Conservation (phyloP, 2,329 filamentous ascomycete genomes). For the Nemania diffusa region DNA sequence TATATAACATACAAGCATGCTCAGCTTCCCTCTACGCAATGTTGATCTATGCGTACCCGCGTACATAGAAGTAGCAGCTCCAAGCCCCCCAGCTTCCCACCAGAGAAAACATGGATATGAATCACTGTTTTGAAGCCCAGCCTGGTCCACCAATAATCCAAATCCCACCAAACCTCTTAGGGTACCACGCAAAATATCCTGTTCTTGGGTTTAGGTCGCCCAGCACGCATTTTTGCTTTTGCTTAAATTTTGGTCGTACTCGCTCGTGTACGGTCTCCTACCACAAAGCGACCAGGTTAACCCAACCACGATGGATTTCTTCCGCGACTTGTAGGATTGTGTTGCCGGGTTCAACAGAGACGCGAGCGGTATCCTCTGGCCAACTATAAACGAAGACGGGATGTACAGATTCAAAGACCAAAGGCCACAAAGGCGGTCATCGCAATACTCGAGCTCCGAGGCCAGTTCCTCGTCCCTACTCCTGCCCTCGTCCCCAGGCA, state of each 20-base stretch:
- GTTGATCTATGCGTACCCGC: background rate
- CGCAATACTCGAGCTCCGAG: slow-evolving; percentile 19
- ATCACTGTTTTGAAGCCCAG: background rate
- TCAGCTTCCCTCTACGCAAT: slow-evolving; percentile 1
- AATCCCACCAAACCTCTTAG: background rate
- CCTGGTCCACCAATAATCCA: background rate
- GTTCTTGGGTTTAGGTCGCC: background rate
- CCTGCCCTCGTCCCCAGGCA: background rate
- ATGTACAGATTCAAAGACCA: slow-evolving; percentile 31
- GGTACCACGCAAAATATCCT: background rate
- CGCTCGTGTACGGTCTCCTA: background rate
- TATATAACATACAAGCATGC: background rate
- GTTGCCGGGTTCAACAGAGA: slow-evolving; percentile 30
- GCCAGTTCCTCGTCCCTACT: background rate
- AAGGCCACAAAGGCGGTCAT: slow-evolving; percentile 9
- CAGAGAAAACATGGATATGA: background rate
- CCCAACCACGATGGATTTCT: slow-evolving; percentile 25
- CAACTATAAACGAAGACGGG: slow-evolving; percentile 19
- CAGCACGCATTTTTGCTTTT: background rate
- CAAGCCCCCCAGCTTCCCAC: background rate
- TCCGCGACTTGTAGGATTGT: slow-evolving; percentile 33
- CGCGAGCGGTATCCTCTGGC: slow-evolving; percentile 22
- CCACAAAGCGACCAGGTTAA: background rate
- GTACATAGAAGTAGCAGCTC: slow-evolving; percentile 1
- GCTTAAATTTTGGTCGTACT: background rate